Percentiles rank a stretch among this genome's conserved stretches.
Evolutionary conservation across 768 basidiomycete genomes (phyloP).

Genomic region (Termitomyces sp.): DNA sequence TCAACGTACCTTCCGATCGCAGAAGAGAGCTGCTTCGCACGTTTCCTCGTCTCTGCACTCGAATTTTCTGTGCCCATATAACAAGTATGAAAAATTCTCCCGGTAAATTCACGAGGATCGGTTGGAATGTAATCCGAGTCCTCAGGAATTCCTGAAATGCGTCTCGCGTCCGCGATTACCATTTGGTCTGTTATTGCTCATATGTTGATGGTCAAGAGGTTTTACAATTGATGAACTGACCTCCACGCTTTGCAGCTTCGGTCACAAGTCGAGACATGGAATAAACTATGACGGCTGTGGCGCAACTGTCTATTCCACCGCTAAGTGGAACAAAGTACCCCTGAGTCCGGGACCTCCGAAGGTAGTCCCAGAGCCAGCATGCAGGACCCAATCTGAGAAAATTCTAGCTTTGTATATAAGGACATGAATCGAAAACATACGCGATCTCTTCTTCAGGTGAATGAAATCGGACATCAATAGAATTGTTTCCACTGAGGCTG

Average conservation of each 20-base stretch:
- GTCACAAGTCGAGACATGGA: constrained; percentile 94
- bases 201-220: background rate
- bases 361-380: constrained; percentile 99
- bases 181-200: constrained; percentile 34
- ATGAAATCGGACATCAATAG: constrained; percentile 65
- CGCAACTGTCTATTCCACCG: constrained; percentile 96
- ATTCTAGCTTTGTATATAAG: background rate
- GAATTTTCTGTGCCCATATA: constrained; percentile 99
- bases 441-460: constrained; percentile 95
- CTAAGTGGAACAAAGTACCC: constrained; percentile 96
- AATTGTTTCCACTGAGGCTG: constrained; percentile 29
- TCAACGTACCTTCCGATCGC: constrained; percentile 78
- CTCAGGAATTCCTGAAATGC: constrained; percentile 81
- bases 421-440: constrained; percentile 42
- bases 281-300: constrained; percentile 91
- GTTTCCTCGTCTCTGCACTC: constrained; percentile 71
- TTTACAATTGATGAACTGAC: constrained; percentile 27
- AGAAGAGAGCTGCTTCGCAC: constrained; percentile 82
- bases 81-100: constrained; percentile 91
- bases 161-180: constrained; percentile 85
- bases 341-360: constrained; percentile 86
- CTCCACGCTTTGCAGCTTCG: constrained; percentile 67
- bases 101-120: constrained; percentile 83
- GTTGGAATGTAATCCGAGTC: constrained; percentile 79
- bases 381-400: constrained; percentile 81